Evolutionary conservation across 2,329 filamentous ascomycete genomes (phyloP), one percentile per base, ranked within the genome.

Genomic region (Dichotomopilus funicola): DNA sequence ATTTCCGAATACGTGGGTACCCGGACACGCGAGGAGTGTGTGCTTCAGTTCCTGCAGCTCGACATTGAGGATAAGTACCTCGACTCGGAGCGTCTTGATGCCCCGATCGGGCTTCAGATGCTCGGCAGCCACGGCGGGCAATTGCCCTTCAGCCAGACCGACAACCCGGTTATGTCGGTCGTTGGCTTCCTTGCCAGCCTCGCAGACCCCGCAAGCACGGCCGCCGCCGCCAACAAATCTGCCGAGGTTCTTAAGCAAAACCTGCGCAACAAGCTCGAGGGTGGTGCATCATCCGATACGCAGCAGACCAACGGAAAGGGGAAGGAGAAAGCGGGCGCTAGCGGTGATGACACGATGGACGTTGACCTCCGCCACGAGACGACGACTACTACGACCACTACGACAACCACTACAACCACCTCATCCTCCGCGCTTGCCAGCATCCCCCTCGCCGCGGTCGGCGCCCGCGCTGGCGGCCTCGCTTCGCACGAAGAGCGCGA

Each of bases 1-100:
- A 91, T 99, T 62, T 86, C 95, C 1, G 90, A 92, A 60, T 89
- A 96, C 66, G 94, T 99, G 44, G 88, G 88, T 49, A 95, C 90
- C 2, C 86, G 92, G 58, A 96, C 91, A 1, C 82, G 90, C 52
- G 95, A 99, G 71, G 92, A 99, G 73, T 99, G 94, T 70, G 92
- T 97, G 12, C 80, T 97, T 64, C 94, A 96, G 69, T 99, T 99
- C 75, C 72, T 99, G 61, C 91, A 96, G 68, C 78, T 99, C 38
- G 92, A 96, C 63, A 99, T 99, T 59, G 94, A 97, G 70, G 92
- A 96, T 75, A 95, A 95, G 70, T 99, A 96, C 67, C 77, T 96
- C 8, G 91, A 97, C 65, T 84, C 89, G 6, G 86, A 92, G 65
- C 77, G 80, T 6, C 65, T 80, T 52, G 77, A 75, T 56, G 76